phyloP scores from a whole-genome alignment of 371 early-diverging fungal genomes.

The Saksenaea oblongispora region DNA sequence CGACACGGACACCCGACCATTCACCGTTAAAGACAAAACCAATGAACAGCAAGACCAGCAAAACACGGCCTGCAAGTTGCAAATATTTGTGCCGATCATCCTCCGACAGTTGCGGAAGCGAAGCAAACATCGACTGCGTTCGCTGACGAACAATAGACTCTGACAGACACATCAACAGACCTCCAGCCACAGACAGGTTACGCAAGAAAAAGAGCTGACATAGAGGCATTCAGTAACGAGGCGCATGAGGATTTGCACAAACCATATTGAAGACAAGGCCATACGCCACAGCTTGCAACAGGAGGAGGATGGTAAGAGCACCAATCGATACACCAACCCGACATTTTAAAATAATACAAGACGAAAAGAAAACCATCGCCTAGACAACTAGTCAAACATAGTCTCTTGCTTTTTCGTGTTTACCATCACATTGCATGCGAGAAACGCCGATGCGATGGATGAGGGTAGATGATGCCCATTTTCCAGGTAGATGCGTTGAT shows the following conservation, averaged over 20 bases:
- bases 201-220: conserved; percentile 78
- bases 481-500: conserved; percentile 28
- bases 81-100: conserved; percentile 80
- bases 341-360: conserved; percentile 74
- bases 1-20: conserved; percentile 64
- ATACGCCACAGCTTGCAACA: conserved; percentile 86
- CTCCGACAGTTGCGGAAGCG: conserved; percentile 79
- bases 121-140: conserved; percentile 67
- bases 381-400: conserved; percentile 1
- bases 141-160: conserved; percentile 52
- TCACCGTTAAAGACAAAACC: conserved; percentile 84
- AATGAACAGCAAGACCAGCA: conserved; percentile 87
- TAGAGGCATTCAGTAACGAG: too few relatives aligned
- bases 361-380: conserved; percentile 77
- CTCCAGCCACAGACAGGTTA: conserved; percentile 87
- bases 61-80: conserved; percentile 84
- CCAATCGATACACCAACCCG: conserved; percentile 76
- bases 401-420: conserved; percentile 14
- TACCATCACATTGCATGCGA: conserved; percentile 68
- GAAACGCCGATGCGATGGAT: conserved; percentile 10
- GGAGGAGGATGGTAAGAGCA: conserved; percentile 70
- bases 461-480: conserved; percentile 22
- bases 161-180: conserved; percentile 86
- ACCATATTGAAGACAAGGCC: conserved; percentile 85
- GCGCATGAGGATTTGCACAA: too few relatives aligned